phyloP scores from a whole-genome alignment of 1,284 basidiomycete genomes.

The Puccinia triticina region DNA sequence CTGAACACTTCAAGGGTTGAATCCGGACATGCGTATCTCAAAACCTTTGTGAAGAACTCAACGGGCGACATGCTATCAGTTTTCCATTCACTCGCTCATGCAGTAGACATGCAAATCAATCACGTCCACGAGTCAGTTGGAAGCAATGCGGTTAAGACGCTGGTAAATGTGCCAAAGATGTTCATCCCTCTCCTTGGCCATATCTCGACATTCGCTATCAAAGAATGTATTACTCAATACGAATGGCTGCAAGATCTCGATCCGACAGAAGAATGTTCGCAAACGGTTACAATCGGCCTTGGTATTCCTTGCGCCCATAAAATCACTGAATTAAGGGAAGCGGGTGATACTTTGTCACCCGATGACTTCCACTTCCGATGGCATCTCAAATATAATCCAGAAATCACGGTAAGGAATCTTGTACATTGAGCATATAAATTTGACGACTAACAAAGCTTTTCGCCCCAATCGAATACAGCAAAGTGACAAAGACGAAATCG shows the following conservation, averaged over 20 bases:
- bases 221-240: background rate
- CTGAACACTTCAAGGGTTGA: background rate
- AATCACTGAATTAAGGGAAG: background rate
- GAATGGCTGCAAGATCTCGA: background rate
- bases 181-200: background rate
- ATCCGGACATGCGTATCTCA: background rate
- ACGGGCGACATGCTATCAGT: background rate
- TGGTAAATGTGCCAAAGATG: background rate
- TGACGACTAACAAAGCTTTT: too few relatives aligned
- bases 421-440: background rate
- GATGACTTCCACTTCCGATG: background rate
- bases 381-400: background rate
- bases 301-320: background rate
- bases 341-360: background rate
- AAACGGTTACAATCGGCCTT: background rate
- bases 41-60: background rate
- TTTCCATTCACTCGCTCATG: background rate
- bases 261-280: background rate
- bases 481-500: background rate
- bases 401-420: background rate
- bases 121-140: background rate
- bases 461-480: background rate
- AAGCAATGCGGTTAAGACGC: background rate
- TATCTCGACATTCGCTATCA: background rate
- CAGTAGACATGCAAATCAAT: background rate